These are phyloP conservation scores for Sugiyamaella smithiae DNA, from an alignment of 805 yeast genomes.

Conservation along the genomic window DNA sequence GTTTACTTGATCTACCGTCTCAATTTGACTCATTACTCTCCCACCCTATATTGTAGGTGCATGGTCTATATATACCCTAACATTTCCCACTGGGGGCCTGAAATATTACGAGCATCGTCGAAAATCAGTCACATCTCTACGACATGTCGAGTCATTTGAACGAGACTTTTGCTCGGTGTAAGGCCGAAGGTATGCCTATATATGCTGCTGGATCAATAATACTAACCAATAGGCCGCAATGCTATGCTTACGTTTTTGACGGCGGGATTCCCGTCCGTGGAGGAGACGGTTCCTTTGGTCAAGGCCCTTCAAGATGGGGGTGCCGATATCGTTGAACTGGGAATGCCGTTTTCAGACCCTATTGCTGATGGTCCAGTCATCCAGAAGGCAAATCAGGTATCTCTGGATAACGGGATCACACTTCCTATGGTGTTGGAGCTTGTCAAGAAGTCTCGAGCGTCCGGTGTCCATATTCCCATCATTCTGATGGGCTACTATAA, in stretches of 20 bases:
- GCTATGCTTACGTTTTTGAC: conserved; percentile 92
- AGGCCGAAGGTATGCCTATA: conserved; percentile 40
- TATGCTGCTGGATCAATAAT: not conserved
- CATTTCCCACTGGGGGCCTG: too few relatives aligned
- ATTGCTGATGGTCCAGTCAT: conserved; percentile 99
- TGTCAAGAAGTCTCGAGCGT: conserved; percentile 69
- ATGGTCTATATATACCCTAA: too few relatives aligned
- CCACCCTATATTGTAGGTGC: too few relatives aligned
- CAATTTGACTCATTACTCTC: too few relatives aligned
- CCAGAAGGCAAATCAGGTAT: conserved; percentile 75
- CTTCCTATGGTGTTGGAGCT: conserved; percentile 66
- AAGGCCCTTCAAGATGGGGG: conserved; percentile 93
- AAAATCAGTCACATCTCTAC: conserved; percentile 6
- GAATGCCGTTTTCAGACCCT: conserved; percentile 96
- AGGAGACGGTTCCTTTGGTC: conserved; percentile 82
- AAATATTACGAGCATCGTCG: too few relatives aligned
- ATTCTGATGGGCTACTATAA: conserved; percentile 97
- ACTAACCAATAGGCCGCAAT: conserved; percentile 54
- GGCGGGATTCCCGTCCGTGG: conserved; percentile 88
- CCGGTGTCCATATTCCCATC: conserved; percentile 85
- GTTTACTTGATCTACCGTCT: too few relatives aligned
- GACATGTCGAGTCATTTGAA: conserved; percentile 53
- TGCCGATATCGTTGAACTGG: conserved; percentile 90
- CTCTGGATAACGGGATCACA: conserved; percentile 80
- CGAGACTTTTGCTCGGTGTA: conserved; percentile 60